phyloP scores from a whole-genome alignment of 202 grass and related monocot species.

The Zizania palustris region DNA sequence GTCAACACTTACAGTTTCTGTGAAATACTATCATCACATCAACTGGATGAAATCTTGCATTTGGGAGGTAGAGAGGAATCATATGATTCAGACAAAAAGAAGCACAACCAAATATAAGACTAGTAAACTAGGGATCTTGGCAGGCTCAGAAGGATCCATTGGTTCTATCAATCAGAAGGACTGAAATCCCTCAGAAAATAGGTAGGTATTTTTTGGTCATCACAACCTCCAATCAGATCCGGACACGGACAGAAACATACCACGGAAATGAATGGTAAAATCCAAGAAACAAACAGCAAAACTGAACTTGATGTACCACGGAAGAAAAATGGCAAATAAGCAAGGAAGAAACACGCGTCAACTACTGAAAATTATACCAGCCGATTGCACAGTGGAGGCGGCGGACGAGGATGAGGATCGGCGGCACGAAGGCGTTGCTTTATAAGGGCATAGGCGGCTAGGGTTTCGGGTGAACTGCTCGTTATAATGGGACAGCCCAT shows the following conservation, averaged over 20 bases:
- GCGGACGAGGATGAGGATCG: not conserved
- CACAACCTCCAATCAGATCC: constrained; percentile 33
- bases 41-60: constrained; percentile 29
- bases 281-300: too few relatives aligned
- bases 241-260: not conserved
- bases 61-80: too few relatives aligned
- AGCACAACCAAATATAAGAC: not conserved
- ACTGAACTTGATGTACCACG: too few relatives aligned
- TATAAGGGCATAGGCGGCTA: constrained; percentile 47
- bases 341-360: not conserved
- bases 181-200: constrained; percentile 70
- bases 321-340: not conserved
- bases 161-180: constrained; percentile 60
- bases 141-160: constrained; percentile 90
- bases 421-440: not conserved
- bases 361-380: not conserved
- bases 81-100: not conserved
- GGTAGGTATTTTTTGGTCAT: constrained; percentile 69
- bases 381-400: not conserved
- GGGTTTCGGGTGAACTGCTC: not conserved
- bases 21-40: constrained; percentile 63
- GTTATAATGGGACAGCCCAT: not conserved
- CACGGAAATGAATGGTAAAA: not conserved
- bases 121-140: not conserved
- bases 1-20: constrained; percentile 64